Evolutionary conservation across 1,284 basidiomycete genomes (phyloP).

Genomic region (Puccinia triticina): DNA sequence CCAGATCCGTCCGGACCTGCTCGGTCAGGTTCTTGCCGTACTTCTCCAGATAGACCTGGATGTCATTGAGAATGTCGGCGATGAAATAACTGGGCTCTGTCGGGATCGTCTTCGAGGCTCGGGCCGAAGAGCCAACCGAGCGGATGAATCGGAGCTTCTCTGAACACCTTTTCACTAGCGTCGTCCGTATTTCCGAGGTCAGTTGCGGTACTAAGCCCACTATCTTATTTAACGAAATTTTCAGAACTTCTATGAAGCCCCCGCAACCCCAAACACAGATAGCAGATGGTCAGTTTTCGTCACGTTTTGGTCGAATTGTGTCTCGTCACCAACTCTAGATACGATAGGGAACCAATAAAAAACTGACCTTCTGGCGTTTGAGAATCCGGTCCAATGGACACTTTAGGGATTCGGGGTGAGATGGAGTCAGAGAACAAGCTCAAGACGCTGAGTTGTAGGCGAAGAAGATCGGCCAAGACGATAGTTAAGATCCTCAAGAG

Average conservation of each 20-base stretch:
- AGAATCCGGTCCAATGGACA: conserved; percentile 29
- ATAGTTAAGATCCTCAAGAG: conserved; percentile 18
- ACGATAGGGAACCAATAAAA: background rate
- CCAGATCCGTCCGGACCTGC: conserved; percentile 64
- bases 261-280: background rate
- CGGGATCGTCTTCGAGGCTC: conserved; percentile 69
- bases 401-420: conserved; percentile 18
- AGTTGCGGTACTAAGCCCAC: conserved; percentile 66
- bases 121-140: conserved; percentile 81
- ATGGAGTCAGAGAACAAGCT: conserved; percentile 22
- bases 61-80: conserved; percentile 74
- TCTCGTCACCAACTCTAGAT: background rate
- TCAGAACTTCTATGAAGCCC: conserved; percentile 61
- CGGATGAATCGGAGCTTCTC: conserved; percentile 84
- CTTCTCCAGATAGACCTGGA: conserved; percentile 72
- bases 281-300: background rate
- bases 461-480: conserved; percentile 29
- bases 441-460: conserved; percentile 6
- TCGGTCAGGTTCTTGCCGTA: conserved; percentile 63
- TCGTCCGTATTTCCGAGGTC: conserved; percentile 70
- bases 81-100: conserved; percentile 83
- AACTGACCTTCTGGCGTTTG: conserved; percentile 33
- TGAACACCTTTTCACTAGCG: conserved; percentile 75
- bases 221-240: conserved; percentile 65
- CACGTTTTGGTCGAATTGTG: conserved; percentile 1